phyloP scores from a whole-genome alignment of 139 green algal genomes.

The Coelastrella sp. region DNA sequence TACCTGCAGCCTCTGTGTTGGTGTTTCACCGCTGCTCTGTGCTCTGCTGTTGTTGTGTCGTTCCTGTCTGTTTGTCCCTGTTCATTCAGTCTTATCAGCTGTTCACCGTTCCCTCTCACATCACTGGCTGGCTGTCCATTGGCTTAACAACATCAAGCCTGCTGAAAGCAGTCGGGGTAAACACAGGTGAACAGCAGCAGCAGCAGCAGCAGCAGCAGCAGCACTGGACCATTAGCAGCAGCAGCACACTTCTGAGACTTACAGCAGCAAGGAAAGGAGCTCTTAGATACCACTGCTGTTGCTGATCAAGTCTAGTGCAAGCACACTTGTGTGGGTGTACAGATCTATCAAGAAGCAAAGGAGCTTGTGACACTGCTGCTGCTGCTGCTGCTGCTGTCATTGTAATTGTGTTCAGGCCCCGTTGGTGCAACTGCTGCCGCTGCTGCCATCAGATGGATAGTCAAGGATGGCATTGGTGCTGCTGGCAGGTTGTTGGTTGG shows the following conservation, averaged over 20 bases:
- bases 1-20: too few relatives aligned
- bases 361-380: too few relatives aligned
- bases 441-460: slow-evolving; percentile 84
- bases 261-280: neutral
- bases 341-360: too few relatives aligned
- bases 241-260: neutral
- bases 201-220: neutral
- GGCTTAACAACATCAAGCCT: slow-evolving; percentile 80
- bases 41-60: neutral
- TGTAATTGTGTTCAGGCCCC: slow-evolving; percentile 15
- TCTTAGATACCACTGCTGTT: neutral
- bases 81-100: slow-evolving; percentile 78
- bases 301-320: too few relatives aligned
- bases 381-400: too few relatives aligned
- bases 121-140: slow-evolving; percentile 72
- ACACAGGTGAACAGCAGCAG: slow-evolving; percentile 44
- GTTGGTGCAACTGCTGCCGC: slow-evolving; percentile 53
- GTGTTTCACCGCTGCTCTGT: too few relatives aligned
- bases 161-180: slow-evolving; percentile 80
- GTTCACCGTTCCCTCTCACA: slow-evolving; percentile 76
- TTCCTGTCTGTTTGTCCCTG: too few relatives aligned
- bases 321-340: too few relatives aligned
- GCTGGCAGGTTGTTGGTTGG: slow-evolving; percentile 76
- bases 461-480: slow-evolving; percentile 83
- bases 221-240: neutral